Evolutionary conservation across 257 asterid species (phyloP).

Genomic region (Jasminum sambac): DNA sequence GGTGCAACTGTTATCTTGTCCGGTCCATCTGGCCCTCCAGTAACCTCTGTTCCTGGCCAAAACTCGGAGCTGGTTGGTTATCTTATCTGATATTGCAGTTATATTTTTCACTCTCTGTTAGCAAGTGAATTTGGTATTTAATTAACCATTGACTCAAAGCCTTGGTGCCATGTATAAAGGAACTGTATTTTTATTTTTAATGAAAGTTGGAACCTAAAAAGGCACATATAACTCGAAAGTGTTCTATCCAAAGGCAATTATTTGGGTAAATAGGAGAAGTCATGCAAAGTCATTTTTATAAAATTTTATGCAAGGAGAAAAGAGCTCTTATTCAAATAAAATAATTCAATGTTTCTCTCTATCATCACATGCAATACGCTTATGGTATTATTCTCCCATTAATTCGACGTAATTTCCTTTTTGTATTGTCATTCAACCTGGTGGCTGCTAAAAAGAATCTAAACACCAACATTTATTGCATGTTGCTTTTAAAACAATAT

Average conservation of each 20-base stretch:
- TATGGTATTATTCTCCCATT: background rate
- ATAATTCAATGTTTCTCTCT: background rate
- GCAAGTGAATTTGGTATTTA: slow-evolving; percentile 6
- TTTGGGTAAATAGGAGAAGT: background rate
- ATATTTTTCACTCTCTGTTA: slow-evolving; percentile 4
- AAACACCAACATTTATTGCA: background rate
- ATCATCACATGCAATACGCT: background rate
- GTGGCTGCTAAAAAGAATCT: slow-evolving; percentile 1
- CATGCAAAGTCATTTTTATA: background rate
- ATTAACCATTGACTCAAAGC: background rate
- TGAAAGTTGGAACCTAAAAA: background rate
- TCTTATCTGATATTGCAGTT: slow-evolving; percentile 16
- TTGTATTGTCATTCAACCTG: background rate
- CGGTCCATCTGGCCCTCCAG: slow-evolving; percentile 96
- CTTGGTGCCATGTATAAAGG: background rate
- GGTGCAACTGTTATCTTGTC: slow-evolving; percentile 93
- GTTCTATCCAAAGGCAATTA: background rate
- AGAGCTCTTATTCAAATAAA: background rate
- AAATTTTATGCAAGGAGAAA: background rate
- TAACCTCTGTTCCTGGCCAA: slow-evolving; percentile 75
- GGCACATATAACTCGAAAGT: background rate
- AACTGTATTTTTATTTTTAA: background rate
- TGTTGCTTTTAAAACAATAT: background rate
- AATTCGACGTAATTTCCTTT: background rate
- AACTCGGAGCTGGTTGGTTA: slow-evolving; percentile 85